phyloP scores from a whole-genome alignment of 2,329 filamentous ascomycete genomes.

The Pseudogymnoascus sp. region DNA sequence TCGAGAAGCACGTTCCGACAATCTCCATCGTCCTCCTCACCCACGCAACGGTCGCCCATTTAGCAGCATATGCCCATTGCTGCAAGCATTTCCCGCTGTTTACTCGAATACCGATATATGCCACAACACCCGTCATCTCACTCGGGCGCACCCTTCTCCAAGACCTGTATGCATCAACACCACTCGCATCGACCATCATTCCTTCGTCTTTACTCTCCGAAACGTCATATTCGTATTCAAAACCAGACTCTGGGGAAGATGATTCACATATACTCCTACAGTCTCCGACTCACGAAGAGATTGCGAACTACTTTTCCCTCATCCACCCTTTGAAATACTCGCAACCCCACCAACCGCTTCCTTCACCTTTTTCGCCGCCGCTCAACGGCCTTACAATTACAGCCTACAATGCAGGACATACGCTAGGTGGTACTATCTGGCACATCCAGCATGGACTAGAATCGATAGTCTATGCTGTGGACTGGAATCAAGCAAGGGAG shows the following conservation, averaged over 20 bases:
- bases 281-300: slow-evolving; percentile 77
- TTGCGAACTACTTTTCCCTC: slow-evolving; percentile 81
- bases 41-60: slow-evolving; percentile 82
- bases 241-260: slow-evolving; percentile 40
- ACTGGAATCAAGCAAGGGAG: slow-evolving; percentile 97
- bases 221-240: slow-evolving; percentile 45
- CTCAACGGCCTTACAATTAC: slow-evolving; percentile 89
- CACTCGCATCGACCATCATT: slow-evolving; percentile 78
- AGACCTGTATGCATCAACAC: slow-evolving; percentile 85
- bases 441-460: slow-evolving; percentile 95
- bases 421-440: slow-evolving; percentile 95
- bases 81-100: slow-evolving; percentile 95
- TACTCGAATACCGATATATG: slow-evolving; percentile 86
- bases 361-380: slow-evolving; percentile 80
- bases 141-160: slow-evolving; percentile 84
- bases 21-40: slow-evolving; percentile 91
- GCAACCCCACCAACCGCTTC: slow-evolving; percentile 83
- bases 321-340: slow-evolving; percentile 95
- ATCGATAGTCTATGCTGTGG: slow-evolving; percentile 93
- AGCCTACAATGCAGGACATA: slow-evolving; percentile 93
- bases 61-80: slow-evolving; percentile 90
- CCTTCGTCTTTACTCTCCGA: slow-evolving; percentile 65
- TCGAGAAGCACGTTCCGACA: slow-evolving; percentile 90
- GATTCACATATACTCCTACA: slow-evolving; percentile 48
- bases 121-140: slow-evolving; percentile 86